A percentile compares a stretch with the other conserved stretches of the same genome.
Conservation (phyloP, 257 asterid genomes). For the Nemophila menziesii region DNA sequence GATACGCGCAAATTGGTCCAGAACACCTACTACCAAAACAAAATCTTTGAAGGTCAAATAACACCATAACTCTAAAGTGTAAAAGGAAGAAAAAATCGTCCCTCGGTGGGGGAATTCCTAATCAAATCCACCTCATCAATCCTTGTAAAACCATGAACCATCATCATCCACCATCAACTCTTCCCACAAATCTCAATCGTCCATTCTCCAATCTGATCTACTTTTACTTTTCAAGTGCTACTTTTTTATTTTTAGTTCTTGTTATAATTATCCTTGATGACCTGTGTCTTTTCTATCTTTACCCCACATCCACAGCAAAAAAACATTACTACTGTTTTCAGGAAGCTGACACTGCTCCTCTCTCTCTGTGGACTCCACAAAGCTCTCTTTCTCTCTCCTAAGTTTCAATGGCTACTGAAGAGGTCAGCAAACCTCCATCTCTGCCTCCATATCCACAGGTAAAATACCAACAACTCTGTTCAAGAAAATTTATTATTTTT, state of each 20-base stretch:
- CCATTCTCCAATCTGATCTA: neutral
- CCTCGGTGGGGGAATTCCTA: neutral
- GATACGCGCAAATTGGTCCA: no score
- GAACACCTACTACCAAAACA: no score
- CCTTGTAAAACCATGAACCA: neutral
- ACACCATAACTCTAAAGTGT: no score
- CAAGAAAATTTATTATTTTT: no score
- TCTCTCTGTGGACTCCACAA: neutral
- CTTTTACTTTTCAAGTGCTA: neutral
- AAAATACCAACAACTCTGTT: neutral
- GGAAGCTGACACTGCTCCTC: slow-evolving; percentile 20
- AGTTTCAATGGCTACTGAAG: slow-evolving; percentile 56
- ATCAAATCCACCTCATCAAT: slow-evolving; percentile 2
- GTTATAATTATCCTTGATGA: neutral
- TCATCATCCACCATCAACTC: slow-evolving; percentile 3
- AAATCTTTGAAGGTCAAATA: neutral
- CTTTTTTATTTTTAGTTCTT: no score
- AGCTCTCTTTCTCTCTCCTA: neutral
- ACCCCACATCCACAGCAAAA: neutral
- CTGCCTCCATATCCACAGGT: slow-evolving; percentile 75
- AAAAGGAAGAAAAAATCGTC: neutral
- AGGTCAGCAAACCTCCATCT: slow-evolving; percentile 34
- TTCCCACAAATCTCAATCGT: slow-evolving; percentile 2
- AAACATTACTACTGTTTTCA: neutral
- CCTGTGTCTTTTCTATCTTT: neutral